phyloP scores from a whole-genome alignment of 2,329 filamentous ascomycete genomes.

The Periglandula ipomoeae region DNA sequence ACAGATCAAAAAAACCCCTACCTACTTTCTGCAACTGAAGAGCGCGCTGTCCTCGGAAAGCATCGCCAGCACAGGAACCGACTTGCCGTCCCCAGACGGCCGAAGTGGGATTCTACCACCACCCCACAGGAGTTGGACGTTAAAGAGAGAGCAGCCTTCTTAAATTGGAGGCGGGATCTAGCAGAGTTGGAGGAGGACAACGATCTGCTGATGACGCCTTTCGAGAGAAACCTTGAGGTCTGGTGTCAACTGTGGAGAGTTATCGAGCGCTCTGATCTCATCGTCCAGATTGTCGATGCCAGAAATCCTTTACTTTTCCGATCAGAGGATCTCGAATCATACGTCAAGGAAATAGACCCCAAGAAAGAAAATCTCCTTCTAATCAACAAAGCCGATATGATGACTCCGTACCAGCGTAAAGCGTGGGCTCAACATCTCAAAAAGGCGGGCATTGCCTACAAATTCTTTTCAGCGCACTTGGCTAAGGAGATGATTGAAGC shows the following conservation, averaged over 20 bases:
- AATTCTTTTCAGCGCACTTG: slow-evolving; percentile 90
- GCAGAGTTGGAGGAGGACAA: slow-evolving; percentile 91
- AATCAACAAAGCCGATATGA: slow-evolving; percentile 99
- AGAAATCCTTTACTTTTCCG: slow-evolving; percentile 90
- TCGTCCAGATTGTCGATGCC: slow-evolving; percentile 98
- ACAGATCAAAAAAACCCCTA: slow-evolving; percentile 94
- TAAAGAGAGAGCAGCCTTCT: slow-evolving; percentile 68
- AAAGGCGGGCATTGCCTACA: slow-evolving; percentile 73
- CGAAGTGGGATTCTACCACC: slow-evolving; percentile 78
- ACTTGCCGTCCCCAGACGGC: slow-evolving; percentile 82
- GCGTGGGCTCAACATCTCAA: slow-evolving; percentile 84
- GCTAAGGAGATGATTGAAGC: slow-evolving; percentile 85
- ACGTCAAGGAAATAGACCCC: slow-evolving; percentile 85
- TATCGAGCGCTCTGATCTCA: slow-evolving; percentile 88
- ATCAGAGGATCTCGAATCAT: slow-evolving; percentile 84
- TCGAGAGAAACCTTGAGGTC: slow-evolving; percentile 93
- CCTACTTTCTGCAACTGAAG: slow-evolving; percentile 75
- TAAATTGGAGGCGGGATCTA: slow-evolving; percentile 82
- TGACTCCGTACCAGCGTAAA: slow-evolving; percentile 75
- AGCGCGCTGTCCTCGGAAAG: slow-evolving; percentile 68
- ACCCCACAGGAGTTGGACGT: slow-evolving; percentile 74
- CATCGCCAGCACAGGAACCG: slow-evolving; percentile 71
- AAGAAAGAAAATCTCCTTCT: slow-evolving; percentile 85
- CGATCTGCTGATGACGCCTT: slow-evolving; percentile 93
- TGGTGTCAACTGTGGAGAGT: slow-evolving; percentile 98